Base-by-base conservation (phyloP, 768 basidiomycete genomes). In the Lactarius evosmus region DNA sequence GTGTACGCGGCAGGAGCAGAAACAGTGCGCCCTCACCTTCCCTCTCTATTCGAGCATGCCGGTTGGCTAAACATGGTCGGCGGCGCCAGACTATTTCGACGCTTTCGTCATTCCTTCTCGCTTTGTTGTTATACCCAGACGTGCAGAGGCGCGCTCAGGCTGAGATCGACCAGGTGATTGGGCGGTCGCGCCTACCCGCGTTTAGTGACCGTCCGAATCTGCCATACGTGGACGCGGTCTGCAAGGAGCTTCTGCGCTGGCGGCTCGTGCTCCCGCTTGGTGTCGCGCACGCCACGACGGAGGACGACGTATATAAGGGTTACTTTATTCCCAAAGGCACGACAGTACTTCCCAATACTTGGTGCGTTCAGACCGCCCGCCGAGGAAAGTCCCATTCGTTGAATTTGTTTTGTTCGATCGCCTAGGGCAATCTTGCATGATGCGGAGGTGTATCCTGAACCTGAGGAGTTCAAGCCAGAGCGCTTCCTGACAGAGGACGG, bases 361-460 rank as follows among this genome's bases (percentile, higher is more conserved):
- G 63, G 56, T 58, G 17, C n/a, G 56, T 51, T 6, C 30, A 7
- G 4, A n/a, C 22, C 22, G n/a, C 11, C 11, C 2, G 22, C 0
- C n/a, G 1, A 4, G n/a, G 19, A 16, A 3, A 14, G 6, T 17
- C 12, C 14, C 4, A 1, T 8, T 8, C 7, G 5, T 12, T 11
- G 17, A 25, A 12, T 19, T 32, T 12, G 12, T 34, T 34, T 61
- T 8, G 46, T 38, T 56, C 36, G 17, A 1, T 27, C 22, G 22
- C 44, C 12, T 50, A 66, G 69, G 70, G 70, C 64, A 14, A 68
- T 71, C 60, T 63, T 70, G 44, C 70, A 71, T 33, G 69, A 71
- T 46, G 59, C 60, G 7, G 57, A 55, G 19, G 59, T 56, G 29
- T 71, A 69, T 64, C 33, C 56, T 7, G 59, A 67, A 3, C 58